Evolutionary conservation across 768 basidiomycete species (phyloP), one percentile per base, ranked within the genome.

Genomic region (Hydnomerulius pinastri): DNA sequence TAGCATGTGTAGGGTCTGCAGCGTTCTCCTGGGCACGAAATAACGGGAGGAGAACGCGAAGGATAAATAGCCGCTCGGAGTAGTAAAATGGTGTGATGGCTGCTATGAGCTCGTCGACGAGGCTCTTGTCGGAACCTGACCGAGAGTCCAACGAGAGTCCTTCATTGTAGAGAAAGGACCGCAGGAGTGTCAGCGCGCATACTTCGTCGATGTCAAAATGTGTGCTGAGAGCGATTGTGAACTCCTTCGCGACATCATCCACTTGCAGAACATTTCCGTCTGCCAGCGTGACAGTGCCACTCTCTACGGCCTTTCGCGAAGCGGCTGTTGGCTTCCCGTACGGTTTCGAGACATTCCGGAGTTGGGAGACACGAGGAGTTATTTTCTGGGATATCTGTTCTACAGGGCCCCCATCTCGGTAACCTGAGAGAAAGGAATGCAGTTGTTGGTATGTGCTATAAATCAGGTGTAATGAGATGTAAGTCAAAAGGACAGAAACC

Each of bases 51-150:
- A 92, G 78, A 25, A 83, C 71, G 35, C 88, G 84, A 12, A 87
- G 72, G 38, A 86, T 66, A 57, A 79, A 83, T 15, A 95, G 77
- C 11, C 87, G 79, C 66, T 98, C 93, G 4, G 86, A 83, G 55
- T 83, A 82, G 67, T 90, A 90, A 78, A 91, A 93, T 6, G 85
- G 81, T 1, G 86, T 87, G 58, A 96, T 83, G 23, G 82, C 80
- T 47, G 83, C 80, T 24, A 91, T 67, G 48, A 70, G 66, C 21
- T 68, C 66, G 17, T 69, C 64, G 18, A 70, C 54, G 4, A 70
- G 43, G 20, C 56, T 66, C 60, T 68, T 69, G 40, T 71, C 69
- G n/a, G 81, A 73, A 24, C 73, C 68, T 29, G 76, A 66, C 37
- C 73, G 76, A 0, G 78, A 70, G 18, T 65, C 68, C 10, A 79